phyloP scores from a whole-genome alignment of 2,329 filamentous ascomycete genomes.

The Volutella citrinella region DNA sequence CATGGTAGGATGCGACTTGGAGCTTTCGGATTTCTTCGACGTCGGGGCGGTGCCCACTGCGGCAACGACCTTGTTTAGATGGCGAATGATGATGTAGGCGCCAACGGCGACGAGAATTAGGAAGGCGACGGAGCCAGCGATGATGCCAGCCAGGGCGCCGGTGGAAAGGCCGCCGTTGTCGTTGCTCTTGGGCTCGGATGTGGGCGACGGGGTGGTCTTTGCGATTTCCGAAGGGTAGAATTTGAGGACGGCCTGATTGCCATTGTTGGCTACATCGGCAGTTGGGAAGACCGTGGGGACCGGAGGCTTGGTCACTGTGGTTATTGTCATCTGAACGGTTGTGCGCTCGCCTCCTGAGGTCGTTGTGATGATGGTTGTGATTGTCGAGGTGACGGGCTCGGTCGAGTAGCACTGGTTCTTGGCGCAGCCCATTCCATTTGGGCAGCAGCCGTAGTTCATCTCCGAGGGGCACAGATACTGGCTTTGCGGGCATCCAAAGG shows the following conservation, averaged over 20 bases:
- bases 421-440: constrained; percentile 47
- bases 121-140: constrained; percentile 48
- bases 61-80: constrained; percentile 44
- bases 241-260: constrained; percentile 37
- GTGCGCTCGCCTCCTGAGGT: constrained; percentile 38
- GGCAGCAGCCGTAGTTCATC: constrained; percentile 52
- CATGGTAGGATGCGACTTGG: constrained; percentile 32
- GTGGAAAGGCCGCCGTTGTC: constrained; percentile 33
- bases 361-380: constrained; percentile 43
- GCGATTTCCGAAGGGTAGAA: constrained; percentile 42
- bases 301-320: constrained; percentile 38
- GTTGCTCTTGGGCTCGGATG: constrained; percentile 17
- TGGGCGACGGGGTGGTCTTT: constrained; percentile 38
- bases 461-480: constrained; percentile 50
- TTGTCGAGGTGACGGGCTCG: constrained; percentile 41
- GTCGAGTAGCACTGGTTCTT: constrained; percentile 47
- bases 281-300: constrained; percentile 29
- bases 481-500: constrained; percentile 40
- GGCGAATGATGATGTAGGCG: constrained; percentile 48
- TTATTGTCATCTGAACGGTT: constrained; percentile 38
- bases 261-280: constrained; percentile 18
- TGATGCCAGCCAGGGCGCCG: constrained; percentile 49
- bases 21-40: constrained; percentile 29
- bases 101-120: constrained; percentile 46
- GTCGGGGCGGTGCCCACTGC: constrained; percentile 38